phyloP scores from a whole-genome alignment of 1,284 basidiomycete genomes.

The Athelia psychrophila region DNA sequence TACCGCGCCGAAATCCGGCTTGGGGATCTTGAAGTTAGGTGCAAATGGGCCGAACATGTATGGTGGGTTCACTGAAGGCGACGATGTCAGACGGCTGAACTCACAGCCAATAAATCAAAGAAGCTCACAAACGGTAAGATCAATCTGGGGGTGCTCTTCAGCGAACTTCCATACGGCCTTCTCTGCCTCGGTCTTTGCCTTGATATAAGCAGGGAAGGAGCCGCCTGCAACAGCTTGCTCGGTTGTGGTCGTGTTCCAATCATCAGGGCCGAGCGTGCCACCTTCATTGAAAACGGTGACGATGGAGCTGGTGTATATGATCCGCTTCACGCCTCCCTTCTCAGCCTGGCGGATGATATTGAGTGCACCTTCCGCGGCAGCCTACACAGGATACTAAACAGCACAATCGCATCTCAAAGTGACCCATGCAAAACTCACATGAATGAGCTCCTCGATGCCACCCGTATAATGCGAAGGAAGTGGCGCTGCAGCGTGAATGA shows the following conservation, averaged over 20 bases:
- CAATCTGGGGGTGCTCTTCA: constrained; percentile 10
- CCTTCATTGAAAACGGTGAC: constrained; percentile 13
- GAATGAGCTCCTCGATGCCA: constrained; percentile 14
- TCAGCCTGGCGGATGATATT: constrained; percentile 29
- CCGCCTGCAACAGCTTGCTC: constrained; percentile 15
- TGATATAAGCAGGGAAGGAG: constrained; percentile 11
- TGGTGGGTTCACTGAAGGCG: constrained; percentile 16
- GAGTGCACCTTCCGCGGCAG: constrained; percentile 28
- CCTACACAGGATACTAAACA: constrained; percentile 9
- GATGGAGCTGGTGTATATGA: constrained; percentile 25
- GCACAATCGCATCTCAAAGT: not conserved
- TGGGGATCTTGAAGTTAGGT: constrained; percentile 9
- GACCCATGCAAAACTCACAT: constrained; percentile 9
- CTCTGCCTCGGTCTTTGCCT: constrained; percentile 9
- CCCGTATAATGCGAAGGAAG: constrained; percentile 13
- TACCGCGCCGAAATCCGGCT: constrained; percentile 4
- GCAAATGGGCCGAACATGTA: constrained; percentile 22
- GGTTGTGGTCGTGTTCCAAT: constrained; percentile 23
- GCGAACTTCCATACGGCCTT: constrained; percentile 13
- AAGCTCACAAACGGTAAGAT: constrained; percentile 7
- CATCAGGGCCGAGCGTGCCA: constrained; percentile 9
- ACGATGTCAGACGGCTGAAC: not conserved
- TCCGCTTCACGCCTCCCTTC: constrained; percentile 24
- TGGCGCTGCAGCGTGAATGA: constrained; percentile 28
- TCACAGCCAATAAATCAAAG: not conserved